phyloP scores from a whole-genome alignment of 208 protist species.

The Blastocrithidia nonstop region DNA sequence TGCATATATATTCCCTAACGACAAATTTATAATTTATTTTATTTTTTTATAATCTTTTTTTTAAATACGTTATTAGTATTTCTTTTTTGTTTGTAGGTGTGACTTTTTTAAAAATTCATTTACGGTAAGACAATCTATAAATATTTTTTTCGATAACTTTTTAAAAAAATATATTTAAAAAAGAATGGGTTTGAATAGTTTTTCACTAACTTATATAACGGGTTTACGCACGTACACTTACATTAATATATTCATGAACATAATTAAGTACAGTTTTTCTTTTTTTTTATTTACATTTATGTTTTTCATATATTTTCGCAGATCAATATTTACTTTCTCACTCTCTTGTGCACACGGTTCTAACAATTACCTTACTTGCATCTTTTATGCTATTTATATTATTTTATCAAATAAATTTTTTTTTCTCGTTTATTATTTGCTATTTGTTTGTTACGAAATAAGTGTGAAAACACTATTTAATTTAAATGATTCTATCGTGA shows the following conservation, averaged over 20 bases:
- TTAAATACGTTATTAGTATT: no score
- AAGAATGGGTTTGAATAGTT: neutral
- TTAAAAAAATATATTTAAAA: neutral
- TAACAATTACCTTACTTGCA: conserved; percentile 1
- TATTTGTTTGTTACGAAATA: no score
- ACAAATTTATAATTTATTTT: no score
- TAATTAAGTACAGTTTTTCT: neutral
- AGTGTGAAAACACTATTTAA: no score
- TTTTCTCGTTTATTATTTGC: no score
- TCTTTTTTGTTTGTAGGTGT: no score
- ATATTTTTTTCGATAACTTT: no score
- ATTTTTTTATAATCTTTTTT: no score
- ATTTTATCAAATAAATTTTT: neutral
- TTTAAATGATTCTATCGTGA: no score
- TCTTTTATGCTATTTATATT: conserved; percentile 4
- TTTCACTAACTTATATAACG: neutral
- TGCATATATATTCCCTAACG: no score
- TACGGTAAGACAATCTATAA: no score
- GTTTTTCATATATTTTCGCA: conserved; percentile 2
- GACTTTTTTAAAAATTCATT: no score
- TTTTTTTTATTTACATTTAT: conserved; percentile 2
- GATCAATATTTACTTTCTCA: neutral
- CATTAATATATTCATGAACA: neutral
- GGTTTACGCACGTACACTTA: neutral
- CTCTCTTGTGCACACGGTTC: neutral